Base-by-base conservation (phyloP, 1,284 basidiomycete species). In the Boletus albobrunnescens region DNA sequence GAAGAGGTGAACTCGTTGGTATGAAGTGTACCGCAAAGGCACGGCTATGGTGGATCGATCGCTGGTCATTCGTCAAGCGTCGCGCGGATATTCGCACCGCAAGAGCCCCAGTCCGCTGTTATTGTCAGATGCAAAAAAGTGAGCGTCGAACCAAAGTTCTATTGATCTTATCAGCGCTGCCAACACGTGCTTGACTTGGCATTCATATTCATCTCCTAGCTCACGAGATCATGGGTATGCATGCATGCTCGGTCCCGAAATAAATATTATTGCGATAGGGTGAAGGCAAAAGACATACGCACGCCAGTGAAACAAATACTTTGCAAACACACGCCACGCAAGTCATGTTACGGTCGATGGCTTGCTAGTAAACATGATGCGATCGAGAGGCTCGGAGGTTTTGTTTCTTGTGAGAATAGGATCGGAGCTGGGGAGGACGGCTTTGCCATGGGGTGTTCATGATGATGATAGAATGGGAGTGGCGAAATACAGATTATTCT, bases 401-500 rank as follows among this genome's bases (percentile, higher is more conserved):
- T 7, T 24, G 17, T 36, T 47, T n/a, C 28, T 23, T 5, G 19
- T 17, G 23, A 41, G 20, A 36, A 36, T 32, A 5, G 23, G 14
- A 26, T 14, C 6, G 1, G 24, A 20, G 16, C 19, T 17, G 12
- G 4, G 17, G 36, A 22, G 17, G 26, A 2, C 1, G 28, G 6
- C 14, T 14, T 19, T 20, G 28, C 22, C n/a, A n/a, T 43, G 8
- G 31, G 40, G 13, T 12, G 22, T 19, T 32, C 27, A 24, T 17
- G 12, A 39, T 19, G 33, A 20, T 19, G 33, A 26, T 41, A 23
- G 28, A 37, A 38, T 30, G 38, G 27, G 35, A 22, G 49, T 4
- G 40, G 47, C 32, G 35, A 38, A 22, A 45, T 60, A 52, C 57
- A 53, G n/a, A 47, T 40, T 22, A 44, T 16, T 49, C 56, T 46